phyloP scores from a whole-genome alignment of 331 rosid species.

The Quercus phellos region DNA sequence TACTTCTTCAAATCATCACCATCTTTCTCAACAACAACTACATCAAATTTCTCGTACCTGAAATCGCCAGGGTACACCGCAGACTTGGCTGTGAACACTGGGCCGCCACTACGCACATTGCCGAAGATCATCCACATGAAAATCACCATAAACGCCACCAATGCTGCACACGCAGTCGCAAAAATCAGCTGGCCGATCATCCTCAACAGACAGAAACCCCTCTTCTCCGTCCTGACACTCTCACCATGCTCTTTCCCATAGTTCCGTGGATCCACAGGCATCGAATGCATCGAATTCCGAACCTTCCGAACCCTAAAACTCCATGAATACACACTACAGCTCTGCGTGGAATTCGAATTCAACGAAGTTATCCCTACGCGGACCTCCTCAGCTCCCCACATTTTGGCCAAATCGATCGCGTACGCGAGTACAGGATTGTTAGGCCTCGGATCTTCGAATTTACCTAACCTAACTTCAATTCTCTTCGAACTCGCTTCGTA shows the following conservation, averaged over 20 bases:
- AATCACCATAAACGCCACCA: constrained; percentile 35
- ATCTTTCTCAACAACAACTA: constrained; percentile 34
- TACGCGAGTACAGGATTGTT: constrained; percentile 18
- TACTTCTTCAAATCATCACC: constrained; percentile 1
- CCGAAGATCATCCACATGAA: constrained; percentile 33
- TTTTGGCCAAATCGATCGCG: constrained; percentile 29
- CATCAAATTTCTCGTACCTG: constrained; percentile 37
- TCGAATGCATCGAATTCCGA: constrained; percentile 34
- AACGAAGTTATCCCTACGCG: constrained; percentile 36
- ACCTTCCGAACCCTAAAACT: constrained; percentile 20
- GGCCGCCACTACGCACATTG: neutral
- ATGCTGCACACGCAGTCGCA: constrained; percentile 34
- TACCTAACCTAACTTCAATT: constrained; percentile 34
- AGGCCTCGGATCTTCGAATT: constrained; percentile 33
- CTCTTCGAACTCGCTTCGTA: constrained; percentile 41
- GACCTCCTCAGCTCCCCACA: constrained; percentile 27
- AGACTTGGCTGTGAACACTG: neutral
- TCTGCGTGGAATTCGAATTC: constrained; percentile 20
- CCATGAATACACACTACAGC: constrained; percentile 38
- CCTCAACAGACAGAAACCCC: neutral
- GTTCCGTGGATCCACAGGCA: constrained; percentile 36
- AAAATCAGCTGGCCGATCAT: constrained; percentile 35
- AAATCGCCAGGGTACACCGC: constrained; percentile 15
- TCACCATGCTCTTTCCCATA: constrained; percentile 5
- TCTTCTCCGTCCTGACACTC: neutral